Evolutionary conservation across 108 stramenopile species (phyloP).

Genomic region (Skeletonema tropicum): DNA sequence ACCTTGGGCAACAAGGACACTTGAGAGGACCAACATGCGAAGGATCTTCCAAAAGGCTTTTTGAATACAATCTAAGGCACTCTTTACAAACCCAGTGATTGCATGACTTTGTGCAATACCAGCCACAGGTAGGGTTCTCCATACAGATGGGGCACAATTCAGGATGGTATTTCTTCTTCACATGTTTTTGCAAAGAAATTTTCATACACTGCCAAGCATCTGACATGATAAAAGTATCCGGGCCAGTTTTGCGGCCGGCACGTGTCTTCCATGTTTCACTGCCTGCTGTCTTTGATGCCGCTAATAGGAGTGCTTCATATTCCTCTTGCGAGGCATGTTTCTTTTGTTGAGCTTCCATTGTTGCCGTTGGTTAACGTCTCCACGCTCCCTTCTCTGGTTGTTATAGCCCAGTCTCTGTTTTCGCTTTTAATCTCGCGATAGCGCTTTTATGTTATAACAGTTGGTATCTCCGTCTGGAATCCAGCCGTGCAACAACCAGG

Average conservation of each 20-base stretch:
- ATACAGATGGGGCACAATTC: constrained; percentile 47
- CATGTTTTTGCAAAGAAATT: constrained; percentile 22
- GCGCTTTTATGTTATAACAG: too few relatives aligned
- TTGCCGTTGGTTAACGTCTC: neutral
- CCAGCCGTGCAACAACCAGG: too few relatives aligned
- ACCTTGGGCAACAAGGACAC: constrained; percentile 66
- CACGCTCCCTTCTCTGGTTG: too few relatives aligned
- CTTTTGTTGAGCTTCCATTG: neutral
- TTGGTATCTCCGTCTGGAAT: too few relatives aligned
- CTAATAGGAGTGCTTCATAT: constrained; percentile 40
- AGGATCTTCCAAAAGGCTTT: constrained; percentile 54
- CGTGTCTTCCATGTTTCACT: constrained; percentile 18
- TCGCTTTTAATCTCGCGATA: too few relatives aligned
- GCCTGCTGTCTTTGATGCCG: constrained; percentile 46
- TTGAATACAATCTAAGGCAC: constrained; percentile 62
- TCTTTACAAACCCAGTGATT: constrained; percentile 63
- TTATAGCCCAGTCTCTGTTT: too few relatives aligned
- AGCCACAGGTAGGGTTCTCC: constrained; percentile 38
- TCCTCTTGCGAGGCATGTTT: constrained; percentile 7
- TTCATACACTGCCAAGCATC: constrained; percentile 36
- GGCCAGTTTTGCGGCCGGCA: constrained; percentile 20
- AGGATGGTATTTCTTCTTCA: constrained; percentile 13
- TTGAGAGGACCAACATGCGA: constrained; percentile 67
- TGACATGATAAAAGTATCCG: constrained; percentile 33
- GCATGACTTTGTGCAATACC: constrained; percentile 67